Conservation (phyloP, 192 early-diverging fungal species). For the Podila horticola region DNA sequence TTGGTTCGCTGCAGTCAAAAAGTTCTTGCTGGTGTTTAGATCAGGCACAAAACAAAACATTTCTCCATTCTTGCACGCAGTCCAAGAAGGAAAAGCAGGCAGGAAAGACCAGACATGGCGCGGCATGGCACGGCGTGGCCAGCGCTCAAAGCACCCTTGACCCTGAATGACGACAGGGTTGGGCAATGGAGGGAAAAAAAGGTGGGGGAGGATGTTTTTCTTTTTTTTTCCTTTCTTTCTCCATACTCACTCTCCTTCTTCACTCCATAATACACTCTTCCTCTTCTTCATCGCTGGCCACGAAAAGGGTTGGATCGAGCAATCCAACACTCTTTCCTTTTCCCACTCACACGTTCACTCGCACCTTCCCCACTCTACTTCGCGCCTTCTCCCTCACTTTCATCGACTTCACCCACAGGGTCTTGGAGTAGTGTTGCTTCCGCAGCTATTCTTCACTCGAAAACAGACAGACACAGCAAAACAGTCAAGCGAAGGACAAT, state of each 20-base stretch:
- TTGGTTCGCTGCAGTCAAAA: too few species aligned
- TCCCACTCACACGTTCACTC: neutral
- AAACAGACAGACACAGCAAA: neutral
- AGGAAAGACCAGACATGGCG: too few species aligned
- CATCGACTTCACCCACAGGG: neutral
- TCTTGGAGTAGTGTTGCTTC: neutral
- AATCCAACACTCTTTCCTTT: neutral
- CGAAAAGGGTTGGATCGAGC: too few species aligned
- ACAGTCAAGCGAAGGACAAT: neutral
- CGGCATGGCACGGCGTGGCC: too few species aligned
- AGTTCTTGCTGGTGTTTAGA: too few species aligned
- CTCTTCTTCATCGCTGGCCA: neutral
- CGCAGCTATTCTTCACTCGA: neutral
- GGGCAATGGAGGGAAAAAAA: too few species aligned
- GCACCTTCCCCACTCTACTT: neutral
- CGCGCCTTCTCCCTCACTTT: neutral
- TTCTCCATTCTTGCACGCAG: neutral
- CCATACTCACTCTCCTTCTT: neutral
- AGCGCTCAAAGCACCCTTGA: neutral
- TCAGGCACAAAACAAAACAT: neutral
- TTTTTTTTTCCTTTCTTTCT: neutral
- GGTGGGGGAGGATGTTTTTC: too few species aligned
- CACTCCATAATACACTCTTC: neutral
- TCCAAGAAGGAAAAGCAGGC: neutral
- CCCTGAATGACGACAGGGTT: neutral